Conservation (phyloP, 148 eudicot species). For the Amaranthus palmeri region DNA sequence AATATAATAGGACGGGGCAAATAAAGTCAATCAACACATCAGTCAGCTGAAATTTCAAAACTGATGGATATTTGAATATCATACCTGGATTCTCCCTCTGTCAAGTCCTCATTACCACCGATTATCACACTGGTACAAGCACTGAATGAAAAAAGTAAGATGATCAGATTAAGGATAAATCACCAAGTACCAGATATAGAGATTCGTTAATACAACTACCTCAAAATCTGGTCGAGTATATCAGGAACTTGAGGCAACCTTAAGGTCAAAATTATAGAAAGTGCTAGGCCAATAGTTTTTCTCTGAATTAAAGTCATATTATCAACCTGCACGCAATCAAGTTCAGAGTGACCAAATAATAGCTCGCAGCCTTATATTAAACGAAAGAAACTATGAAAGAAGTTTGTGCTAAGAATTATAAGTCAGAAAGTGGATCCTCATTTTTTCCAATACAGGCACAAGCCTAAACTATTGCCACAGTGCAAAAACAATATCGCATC, state of each 20-base stretch:
- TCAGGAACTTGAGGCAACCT: constrained; percentile 90
- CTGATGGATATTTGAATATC: constrained; percentile 5
- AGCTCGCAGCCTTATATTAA: background rate
- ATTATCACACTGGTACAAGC: constrained; percentile 85
- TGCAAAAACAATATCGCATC: too few species aligned
- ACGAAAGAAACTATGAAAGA: background rate
- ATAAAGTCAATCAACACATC: constrained; percentile 2
- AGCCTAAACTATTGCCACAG: too few species aligned
- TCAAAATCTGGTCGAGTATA: constrained; percentile 84
- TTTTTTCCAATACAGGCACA: too few species aligned
- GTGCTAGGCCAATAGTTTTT: constrained; percentile 81
- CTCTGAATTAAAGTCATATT: constrained; percentile 67
- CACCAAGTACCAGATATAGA: background rate
- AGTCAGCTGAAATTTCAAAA: constrained; percentile 11
- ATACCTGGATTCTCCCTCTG: constrained; percentile 94
- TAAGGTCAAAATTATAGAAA: constrained; percentile 79
- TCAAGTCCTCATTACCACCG: constrained; percentile 71
- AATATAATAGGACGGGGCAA: constrained; percentile 11
- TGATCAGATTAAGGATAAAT: constrained; percentile 1
- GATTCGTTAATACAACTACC: constrained; percentile 37
- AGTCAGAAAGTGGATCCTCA: too few species aligned
- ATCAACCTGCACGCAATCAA: constrained; percentile 55
- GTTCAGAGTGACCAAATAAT: constrained; percentile 1
- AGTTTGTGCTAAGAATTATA: background rate
- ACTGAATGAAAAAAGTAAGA: constrained; percentile 34